Conservation (phyloP, 2,329 filamentous ascomycete species). For the Colletotrichum endophyticum region DNA sequence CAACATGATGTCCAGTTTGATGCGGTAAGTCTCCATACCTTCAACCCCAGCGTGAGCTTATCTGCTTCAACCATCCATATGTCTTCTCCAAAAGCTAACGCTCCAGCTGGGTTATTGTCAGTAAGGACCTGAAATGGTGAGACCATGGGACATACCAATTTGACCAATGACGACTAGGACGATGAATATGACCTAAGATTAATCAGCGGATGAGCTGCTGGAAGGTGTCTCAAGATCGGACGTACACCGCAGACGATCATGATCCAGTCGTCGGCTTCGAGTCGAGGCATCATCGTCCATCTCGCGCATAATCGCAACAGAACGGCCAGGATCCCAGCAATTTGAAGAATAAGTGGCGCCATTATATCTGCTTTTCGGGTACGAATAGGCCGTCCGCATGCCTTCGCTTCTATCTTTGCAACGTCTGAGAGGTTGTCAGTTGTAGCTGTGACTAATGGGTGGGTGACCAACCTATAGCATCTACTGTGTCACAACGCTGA, state of each 20-base stretch:
- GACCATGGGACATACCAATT: constrained; percentile 26
- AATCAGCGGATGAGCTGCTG: not conserved
- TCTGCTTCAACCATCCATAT: constrained; percentile 37
- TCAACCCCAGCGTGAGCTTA: constrained; percentile 31
- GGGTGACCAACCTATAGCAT: constrained; percentile 29
- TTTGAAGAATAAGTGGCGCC: constrained; percentile 37
- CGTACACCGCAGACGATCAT: constrained; percentile 38
- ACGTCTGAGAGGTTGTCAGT: constrained; percentile 28
- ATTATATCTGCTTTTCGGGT: constrained; percentile 34
- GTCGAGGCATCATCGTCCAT: constrained; percentile 32
- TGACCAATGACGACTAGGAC: constrained; percentile 35
- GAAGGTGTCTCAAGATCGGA: accelerated
- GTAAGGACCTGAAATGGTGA: not conserved
- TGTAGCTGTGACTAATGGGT: not conserved
- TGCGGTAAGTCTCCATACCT: constrained; percentile 21
- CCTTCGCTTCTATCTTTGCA: constrained; percentile 31
- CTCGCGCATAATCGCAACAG: constrained; percentile 40
- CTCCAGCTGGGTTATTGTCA: constrained; percentile 23
- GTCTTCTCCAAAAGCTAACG: constrained; percentile 38
- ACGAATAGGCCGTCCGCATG: constrained; percentile 34
- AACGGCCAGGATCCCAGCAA: constrained; percentile 36
- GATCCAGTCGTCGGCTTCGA: constrained; percentile 44
- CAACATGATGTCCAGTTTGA: not conserved
- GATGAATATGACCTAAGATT: constrained; percentile 28
- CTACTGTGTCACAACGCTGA: constrained; percentile 25